phyloP scores from a whole-genome alignment of 1,139 yeast genomes.

The Pichia inconspicua region DNA sequence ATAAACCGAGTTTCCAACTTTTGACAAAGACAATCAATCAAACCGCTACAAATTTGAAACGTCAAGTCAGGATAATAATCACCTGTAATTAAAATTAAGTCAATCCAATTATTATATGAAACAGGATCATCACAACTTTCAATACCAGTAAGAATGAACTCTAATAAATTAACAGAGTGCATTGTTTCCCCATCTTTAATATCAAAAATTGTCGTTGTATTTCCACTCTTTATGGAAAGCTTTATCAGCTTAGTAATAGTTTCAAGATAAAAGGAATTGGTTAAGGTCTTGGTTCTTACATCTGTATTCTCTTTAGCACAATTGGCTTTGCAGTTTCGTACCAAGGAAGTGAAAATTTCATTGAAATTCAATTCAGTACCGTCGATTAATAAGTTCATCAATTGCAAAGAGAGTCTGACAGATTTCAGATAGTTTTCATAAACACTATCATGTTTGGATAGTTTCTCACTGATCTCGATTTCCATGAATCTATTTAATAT shows the following conservation, averaged over 20 bases:
- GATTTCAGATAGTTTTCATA: conserved; percentile 29
- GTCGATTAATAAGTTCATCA: conserved; percentile 40
- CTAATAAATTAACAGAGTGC: conserved; percentile 17
- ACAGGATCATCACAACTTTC: conserved; percentile 16
- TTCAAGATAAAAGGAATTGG: conserved; percentile 18
- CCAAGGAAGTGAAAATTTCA: conserved; percentile 30
- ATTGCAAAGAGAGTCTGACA: conserved; percentile 31
- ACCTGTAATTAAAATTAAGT: conserved; percentile 18
- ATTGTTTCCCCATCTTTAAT: conserved; percentile 6
- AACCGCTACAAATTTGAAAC: conserved; percentile 41
- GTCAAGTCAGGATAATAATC: conserved; percentile 28
- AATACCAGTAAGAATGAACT: conserved; percentile 23
- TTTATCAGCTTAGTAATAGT: conserved; percentile 19
- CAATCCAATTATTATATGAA: conserved; percentile 23
- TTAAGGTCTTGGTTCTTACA: not conserved
- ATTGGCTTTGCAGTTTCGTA: conserved; percentile 15
- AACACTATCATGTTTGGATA: conserved; percentile 4
- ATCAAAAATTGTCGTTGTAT: conserved; percentile 17
- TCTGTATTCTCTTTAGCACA: conserved; percentile 1
- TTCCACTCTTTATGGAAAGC: conserved; percentile 18
- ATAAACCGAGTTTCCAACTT: conserved; percentile 30
- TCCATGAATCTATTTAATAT: conserved; percentile 42
- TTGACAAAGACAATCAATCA: conserved; percentile 44
- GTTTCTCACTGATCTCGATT: conserved; percentile 23
- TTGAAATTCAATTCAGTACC: conserved; percentile 51